A percentile compares a stretch with the other conserved stretches of the same genome.
phyloP scores from a whole-genome alignment of 2,329 filamentous ascomycete species.

The Fusarium sp. region DNA sequence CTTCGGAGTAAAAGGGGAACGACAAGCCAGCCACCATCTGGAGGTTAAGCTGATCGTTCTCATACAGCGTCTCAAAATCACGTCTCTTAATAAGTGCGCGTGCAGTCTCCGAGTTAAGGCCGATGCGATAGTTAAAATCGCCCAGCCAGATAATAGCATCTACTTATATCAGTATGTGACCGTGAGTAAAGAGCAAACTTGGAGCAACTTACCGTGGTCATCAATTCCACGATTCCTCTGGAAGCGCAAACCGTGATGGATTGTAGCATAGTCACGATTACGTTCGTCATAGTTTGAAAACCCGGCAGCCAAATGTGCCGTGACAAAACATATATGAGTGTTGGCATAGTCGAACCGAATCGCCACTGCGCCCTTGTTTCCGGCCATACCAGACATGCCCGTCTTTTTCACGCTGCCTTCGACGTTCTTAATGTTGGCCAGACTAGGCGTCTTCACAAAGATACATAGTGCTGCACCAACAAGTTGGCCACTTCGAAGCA shows the following conservation, averaged over 20 bases:
- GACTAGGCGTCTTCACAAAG: conserved; percentile 83
- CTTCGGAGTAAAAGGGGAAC: conserved; percentile 93
- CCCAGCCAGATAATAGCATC: conserved; percentile 92
- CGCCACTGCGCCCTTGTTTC: conserved; percentile 97
- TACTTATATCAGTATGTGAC: conserved; percentile 44
- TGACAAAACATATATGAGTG: conserved; percentile 94
- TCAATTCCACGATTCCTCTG: conserved; percentile 92
- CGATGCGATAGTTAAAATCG: conserved; percentile 98
- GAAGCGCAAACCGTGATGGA: conserved; percentile 87
- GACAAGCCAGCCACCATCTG: conserved; percentile 95
- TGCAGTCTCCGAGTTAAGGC: conserved; percentile 81
- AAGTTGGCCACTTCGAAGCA: conserved; percentile 91
- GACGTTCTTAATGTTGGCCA: conserved; percentile 92
- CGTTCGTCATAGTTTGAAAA: conserved; percentile 97
- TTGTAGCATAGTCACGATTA: conserved; percentile 92
- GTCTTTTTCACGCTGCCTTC: conserved; percentile 95
- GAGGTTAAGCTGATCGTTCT: conserved; percentile 94
- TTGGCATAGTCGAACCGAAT: conserved; percentile 96
- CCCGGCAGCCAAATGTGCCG: conserved; percentile 93
- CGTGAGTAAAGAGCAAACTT: conserved; percentile 18
- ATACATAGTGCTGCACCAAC: conserved; percentile 94
- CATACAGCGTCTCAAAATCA: conserved; percentile 84
- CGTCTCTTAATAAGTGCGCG: conserved; percentile 77
- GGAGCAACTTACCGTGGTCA: conserved; percentile 76
- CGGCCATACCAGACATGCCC: conserved; percentile 95